Evolutionary conservation across 2,329 filamentous ascomycete genomes (phyloP), one percentile per base, ranked within the genome.

Genomic region (Exophiala dermatitidis): DNA sequence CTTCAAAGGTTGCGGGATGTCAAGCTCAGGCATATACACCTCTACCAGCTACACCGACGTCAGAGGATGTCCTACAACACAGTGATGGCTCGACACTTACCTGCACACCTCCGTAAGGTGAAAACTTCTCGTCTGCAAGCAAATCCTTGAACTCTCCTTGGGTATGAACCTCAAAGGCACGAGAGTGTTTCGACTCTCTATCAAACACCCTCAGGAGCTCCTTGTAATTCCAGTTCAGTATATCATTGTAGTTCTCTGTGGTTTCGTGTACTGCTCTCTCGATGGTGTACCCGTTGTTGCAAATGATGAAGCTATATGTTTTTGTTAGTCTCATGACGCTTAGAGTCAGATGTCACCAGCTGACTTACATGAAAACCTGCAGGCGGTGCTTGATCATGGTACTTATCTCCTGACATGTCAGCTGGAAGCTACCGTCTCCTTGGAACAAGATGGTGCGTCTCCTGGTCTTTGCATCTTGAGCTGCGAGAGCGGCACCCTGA

Each of bases 241-340:
- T 83, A 65, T 95, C 87, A 66, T 95, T 95, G 74, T 95, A 95
- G 29, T 66, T 67, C 31, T 81, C 86, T 6, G 90, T 75, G 81
- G 85, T 85, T 49, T 88, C 88, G 69, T 95, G 89, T 64, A 95
- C 93, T 68, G 81, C 86, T 33, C 89, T 82, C 72, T 95, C 89
- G 67, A 94, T 93, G 8, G 89, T 91, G 72, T 86, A 95, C 9
- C 90, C 90, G 40, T 91, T 82, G 67, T 94, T 94, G 76, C 85
- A 88, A 61, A 94, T 85, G 57, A 36, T 36, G n/a, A 36, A 36
- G 7, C 33, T 36, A 36, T 19, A 19, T 19, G 19, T 19, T 19
- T 19, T 19, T 19, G 19, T 19, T 19, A 19, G 19, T 19, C 19
- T 19, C 19, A 19, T 19, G 19, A 19, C 19, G 19, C 19, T 19